These are phyloP conservation scores for Fusarium devonianum DNA, from an alignment of 2,329 filamentous ascomycete species.

Conservation along the genomic window DNA sequence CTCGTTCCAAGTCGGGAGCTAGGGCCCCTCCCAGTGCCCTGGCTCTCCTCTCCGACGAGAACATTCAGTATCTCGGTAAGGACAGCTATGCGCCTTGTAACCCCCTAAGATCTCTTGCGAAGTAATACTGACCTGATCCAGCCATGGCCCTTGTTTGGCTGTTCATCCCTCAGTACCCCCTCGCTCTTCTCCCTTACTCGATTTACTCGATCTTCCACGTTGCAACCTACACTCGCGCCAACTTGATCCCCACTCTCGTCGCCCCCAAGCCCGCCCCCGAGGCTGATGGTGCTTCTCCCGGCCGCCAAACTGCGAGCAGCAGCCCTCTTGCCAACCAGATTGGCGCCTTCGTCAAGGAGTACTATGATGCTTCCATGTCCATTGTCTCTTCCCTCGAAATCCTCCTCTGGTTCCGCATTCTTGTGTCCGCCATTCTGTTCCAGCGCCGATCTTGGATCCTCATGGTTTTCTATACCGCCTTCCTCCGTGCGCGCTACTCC, in stretches of 20 bases:
- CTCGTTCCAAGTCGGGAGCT: constrained; percentile 77
- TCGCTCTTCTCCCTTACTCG: constrained; percentile 91
- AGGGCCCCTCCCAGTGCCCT: constrained; percentile 66
- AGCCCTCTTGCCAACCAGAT: constrained; percentile 80
- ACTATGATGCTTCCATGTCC: constrained; percentile 96
- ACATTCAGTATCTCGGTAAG: constrained; percentile 96
- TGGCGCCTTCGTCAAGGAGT: constrained; percentile 93
- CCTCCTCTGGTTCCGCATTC: constrained; percentile 81
- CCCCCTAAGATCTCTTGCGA: not conserved
- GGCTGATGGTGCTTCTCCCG: constrained; percentile 60
- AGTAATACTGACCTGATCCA: constrained; percentile 48
- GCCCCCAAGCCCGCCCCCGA: constrained; percentile 65
- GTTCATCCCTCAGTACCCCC: constrained; percentile 83
- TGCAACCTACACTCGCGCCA: constrained; percentile 92
- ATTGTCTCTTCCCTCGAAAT: constrained; percentile 91
- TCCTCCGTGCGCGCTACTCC: constrained; percentile 87
- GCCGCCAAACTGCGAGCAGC: constrained; percentile 53
- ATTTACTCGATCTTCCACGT: constrained; percentile 99
- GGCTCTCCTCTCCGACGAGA: constrained; percentile 83
- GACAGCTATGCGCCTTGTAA: not conserved
- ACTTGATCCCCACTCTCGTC: constrained; percentile 86
- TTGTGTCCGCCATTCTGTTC: constrained; percentile 85
- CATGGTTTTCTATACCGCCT: constrained; percentile 83
- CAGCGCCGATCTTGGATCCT: constrained; percentile 91
- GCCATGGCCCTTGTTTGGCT: constrained; percentile 97